These are phyloP conservation scores for Termitomyces titanicus DNA, from an alignment of 768 basidiomycete genomes.

Conservation along the genomic window DNA sequence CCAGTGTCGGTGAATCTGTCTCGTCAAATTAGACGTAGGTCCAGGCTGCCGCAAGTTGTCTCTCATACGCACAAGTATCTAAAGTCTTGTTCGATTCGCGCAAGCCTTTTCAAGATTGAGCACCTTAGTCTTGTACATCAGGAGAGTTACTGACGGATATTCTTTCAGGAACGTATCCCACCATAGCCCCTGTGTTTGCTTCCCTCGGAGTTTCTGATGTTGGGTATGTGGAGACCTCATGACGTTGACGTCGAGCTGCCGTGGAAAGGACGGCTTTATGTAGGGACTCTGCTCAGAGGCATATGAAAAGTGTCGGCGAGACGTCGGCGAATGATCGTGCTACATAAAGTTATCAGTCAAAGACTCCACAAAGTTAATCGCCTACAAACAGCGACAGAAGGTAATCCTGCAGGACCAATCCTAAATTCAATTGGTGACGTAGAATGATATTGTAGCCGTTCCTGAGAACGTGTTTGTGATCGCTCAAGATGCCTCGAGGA, in stretches of 20 bases:
- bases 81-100: constrained; percentile 48
- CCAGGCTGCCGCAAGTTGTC: not conserved
- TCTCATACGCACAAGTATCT: constrained; percentile 42
- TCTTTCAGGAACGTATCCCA: constrained; percentile 38
- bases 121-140: not conserved
- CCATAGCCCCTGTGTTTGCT: constrained; percentile 35
- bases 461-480: constrained; percentile 11
- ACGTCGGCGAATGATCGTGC: constrained; percentile 27
- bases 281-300: constrained; percentile 34
- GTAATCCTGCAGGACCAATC: constrained; percentile 22
- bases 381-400: constrained; percentile 25
- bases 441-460: constrained; percentile 6
- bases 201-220: constrained; percentile 31
- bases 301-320: constrained; percentile 29
- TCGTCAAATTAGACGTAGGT: not conserved
- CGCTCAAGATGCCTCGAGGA: constrained; percentile 23
- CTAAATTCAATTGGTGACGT: constrained; percentile 25
- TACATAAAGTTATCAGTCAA: constrained; percentile 12
- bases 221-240: constrained; percentile 28
- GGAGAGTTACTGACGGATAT: constrained; percentile 30
- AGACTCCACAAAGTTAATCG: not conserved
- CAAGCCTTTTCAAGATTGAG: constrained; percentile 32
- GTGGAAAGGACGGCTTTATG: constrained; percentile 34
- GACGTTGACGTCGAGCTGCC: constrained; percentile 34
- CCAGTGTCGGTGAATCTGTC: constrained; percentile 61